Base-by-base conservation (phyloP, 352 stramenopile genomes). In the Globisporangium solare region DNA sequence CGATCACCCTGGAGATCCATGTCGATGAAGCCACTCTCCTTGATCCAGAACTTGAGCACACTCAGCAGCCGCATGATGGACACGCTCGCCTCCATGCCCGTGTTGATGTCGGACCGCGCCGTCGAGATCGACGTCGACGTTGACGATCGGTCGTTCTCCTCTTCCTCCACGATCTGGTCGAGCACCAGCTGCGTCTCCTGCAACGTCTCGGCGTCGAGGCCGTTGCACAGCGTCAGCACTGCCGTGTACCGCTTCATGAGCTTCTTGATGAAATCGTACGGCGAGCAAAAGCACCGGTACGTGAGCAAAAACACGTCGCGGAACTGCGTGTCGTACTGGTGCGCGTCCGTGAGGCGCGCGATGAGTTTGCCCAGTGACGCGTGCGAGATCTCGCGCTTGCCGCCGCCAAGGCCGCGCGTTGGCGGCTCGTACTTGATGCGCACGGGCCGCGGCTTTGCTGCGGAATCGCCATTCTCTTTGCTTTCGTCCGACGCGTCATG, bases 1-100 rank as follows among this genome's bases (percentile, higher is more conserved):
- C 81, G 77, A 47, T 93, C 83, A 37, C 79, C 63, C 0, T 61
- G 46, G 41, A 95, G 41, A 64, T 95, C 85, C 54, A 83, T 71
- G 17, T 93, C 79, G 35, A 95, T 92, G 64, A 83, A 95, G 0
- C 76, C 76, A 51, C 82, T 92, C 51, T 95, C 85, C 52, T 91
- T 92, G 63, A 95, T 91, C 85, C 85, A 95, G 48, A 80, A 95
- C 60, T 95, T 95, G 54, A 95, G 70, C 12, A 95, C 81, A 54
- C 78, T 93, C 39, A 95, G 70, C 18, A 92, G 50, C 6, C 85
- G 81, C 83, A 95, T 95, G 59, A 95, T 92, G 10, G 83, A 92
- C 17, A 95, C 79, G 47, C 78, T 92, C 20, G 82, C 85, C 55
- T 92, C 83, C 71, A 89, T 84, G 31, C 73, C 70, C 6, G 81